Evolutionary conservation across 805 yeast species (phyloP).

Genomic region (Candida manassasensis): DNA sequence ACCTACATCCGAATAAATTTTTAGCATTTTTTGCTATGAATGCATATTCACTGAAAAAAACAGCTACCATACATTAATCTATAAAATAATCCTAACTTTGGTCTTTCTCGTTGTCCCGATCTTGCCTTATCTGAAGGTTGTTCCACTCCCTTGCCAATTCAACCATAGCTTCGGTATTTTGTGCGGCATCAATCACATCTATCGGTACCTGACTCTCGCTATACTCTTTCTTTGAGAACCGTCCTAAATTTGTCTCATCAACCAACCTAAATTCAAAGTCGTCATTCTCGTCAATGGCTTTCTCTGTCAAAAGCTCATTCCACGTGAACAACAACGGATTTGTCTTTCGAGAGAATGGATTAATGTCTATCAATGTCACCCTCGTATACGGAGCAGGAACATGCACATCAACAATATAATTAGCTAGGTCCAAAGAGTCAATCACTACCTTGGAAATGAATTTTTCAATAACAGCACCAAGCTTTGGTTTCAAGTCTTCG

Average conservation of each 20-base stretch:
- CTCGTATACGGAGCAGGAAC: constrained; percentile 68
- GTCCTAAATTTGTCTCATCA: constrained; percentile 60
- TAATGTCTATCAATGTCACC: constrained; percentile 75
- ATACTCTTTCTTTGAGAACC: constrained; percentile 78
- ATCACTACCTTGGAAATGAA: constrained; percentile 46
- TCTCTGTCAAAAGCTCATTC: constrained; percentile 57
- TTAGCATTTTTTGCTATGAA: too few species aligned
- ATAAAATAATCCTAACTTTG: neutral
- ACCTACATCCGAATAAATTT: too few species aligned
- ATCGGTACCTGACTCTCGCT: constrained; percentile 89
- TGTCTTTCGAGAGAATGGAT: constrained; percentile 76
- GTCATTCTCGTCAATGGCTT: constrained; percentile 26
- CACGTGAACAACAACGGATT: constrained; percentile 79
- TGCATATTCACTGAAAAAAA: too few species aligned
- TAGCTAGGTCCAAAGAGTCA: constrained; percentile 16
- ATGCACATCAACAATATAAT: constrained; percentile 75
- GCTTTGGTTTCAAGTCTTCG: constrained; percentile 42
- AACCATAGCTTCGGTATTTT: constrained; percentile 56
- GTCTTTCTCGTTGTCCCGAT: neutral
- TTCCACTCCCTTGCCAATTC: constrained; percentile 12
- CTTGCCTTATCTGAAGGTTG: constrained; percentile 6
- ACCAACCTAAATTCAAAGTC: constrained; percentile 60
- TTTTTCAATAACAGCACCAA: constrained; percentile 44
- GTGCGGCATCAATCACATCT: constrained; percentile 82
- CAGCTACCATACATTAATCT: too few species aligned